Evolutionary conservation across 2,329 filamentous ascomycete genomes (phyloP), one percentile per base, ranked within the genome.

Genomic region (Nannizzia gypsea): DNA sequence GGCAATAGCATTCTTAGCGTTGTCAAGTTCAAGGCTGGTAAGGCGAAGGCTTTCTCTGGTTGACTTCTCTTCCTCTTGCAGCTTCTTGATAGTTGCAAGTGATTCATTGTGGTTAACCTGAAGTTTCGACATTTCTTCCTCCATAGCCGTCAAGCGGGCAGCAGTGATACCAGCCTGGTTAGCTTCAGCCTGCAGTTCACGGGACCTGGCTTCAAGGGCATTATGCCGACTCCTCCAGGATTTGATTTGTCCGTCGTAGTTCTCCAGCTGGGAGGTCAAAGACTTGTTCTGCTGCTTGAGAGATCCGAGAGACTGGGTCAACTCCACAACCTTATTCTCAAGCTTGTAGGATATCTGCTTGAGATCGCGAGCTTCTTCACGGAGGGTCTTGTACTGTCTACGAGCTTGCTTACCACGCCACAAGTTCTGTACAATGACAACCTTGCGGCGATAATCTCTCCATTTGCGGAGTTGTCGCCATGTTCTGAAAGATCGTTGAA

Each of bases 321-420:
- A 82, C 77, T 99, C 93, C 64, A 99, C 90, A 64, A 99, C 93
- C 84, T 99, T 99, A 82, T 99, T 97, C 75, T 99, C 93, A 68
- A 99, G 80, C 80, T 96, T 97, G 81, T 99, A 99, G 1, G 93
- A 97, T 67, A 99, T 99, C 75, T 97, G 92, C 81, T 97, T 97
- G 73, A 99, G 83, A 78, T 99, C 95, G 70, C 93, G 88, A 65
- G 93, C 93, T 76, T 99, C 93, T 75, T 96, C 91, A 66, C 93
- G 89, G 63, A 95, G 78, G 67, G 80, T 84, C 83, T 96, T 97
- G 81, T 99, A 99, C 56, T 83, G 85, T 66, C 81, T 83, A 65
- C 93, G 85, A 59, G 93, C 92, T 64, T 75, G 71, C 74, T 83
- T 91, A 71, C 91, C 92, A 72, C 93, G 86, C 90, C 90, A 97